These are phyloP conservation scores for Pyricularia grisea DNA, from an alignment of 2,329 filamentous ascomycete genomes.

Conservation along the genomic window DNA sequence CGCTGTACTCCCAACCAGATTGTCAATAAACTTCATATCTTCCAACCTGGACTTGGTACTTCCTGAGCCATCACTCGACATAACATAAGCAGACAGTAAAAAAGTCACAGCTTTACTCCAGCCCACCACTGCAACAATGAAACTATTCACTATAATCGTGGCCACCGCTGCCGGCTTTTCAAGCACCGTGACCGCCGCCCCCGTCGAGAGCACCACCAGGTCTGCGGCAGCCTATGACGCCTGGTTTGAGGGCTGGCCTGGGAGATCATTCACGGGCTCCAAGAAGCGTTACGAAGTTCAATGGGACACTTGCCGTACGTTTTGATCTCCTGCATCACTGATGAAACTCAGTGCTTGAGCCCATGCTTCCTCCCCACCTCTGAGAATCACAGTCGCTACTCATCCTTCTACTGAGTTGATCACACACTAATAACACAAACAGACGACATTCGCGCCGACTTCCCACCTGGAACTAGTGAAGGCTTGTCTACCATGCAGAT, in stretches of 20 bases:
- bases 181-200: neutral
- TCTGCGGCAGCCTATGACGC: neutral
- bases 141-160: neutral
- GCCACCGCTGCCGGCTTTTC: neutral
- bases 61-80: neutral
- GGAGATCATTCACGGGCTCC: neutral
- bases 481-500: neutral
- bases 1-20: neutral
- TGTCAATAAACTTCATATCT: too few relatives aligned
- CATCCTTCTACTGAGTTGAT: neutral
- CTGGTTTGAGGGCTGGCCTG: slow-evolving; percentile 1
- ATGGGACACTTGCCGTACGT: neutral
- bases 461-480: slow-evolving; percentile 1
- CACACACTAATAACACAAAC: neutral
- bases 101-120: too few relatives aligned
- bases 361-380: too few relatives aligned
- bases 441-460: neutral
- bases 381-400: too few relatives aligned
- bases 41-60: neutral
- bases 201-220: neutral
- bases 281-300: slow-evolving; percentile 1
- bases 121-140: neutral
- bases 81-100: neutral
- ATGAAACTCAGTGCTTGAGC: too few relatives aligned
- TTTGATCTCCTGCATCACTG: neutral